These are phyloP conservation scores for Pythium plurisporium DNA, from an alignment of 352 stramenopile species.

Conservation along the genomic window DNA sequence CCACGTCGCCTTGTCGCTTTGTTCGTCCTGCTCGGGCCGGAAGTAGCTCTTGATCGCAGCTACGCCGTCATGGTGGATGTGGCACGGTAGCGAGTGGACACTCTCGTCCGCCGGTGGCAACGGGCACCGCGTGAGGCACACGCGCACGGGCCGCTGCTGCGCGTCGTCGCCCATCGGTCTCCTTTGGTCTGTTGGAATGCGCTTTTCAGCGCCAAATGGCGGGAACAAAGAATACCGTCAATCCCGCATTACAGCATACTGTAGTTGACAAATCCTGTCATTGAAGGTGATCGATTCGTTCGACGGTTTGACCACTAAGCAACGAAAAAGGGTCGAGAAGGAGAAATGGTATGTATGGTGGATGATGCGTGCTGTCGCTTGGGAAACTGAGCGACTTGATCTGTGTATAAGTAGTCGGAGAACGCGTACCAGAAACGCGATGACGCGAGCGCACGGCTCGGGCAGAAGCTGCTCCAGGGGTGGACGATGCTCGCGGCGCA, in stretches of 20 bases:
- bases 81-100: slow-evolving; percentile 75
- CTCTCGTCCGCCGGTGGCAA: slow-evolving; percentile 44
- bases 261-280: neutral
- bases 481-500: slow-evolving; percentile 73
- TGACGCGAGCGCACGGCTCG: slow-evolving; percentile 66
- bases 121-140: slow-evolving; percentile 76
- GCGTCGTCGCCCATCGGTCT: slow-evolving; percentile 19
- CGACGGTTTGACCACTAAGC: neutral
- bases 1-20: slow-evolving; percentile 14
- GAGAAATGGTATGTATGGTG: too few species aligned
- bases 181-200: slow-evolving; percentile 8
- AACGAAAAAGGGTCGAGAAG: too few species aligned
- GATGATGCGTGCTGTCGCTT: too few species aligned
- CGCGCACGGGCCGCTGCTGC: slow-evolving; percentile 24
- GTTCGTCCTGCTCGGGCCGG: slow-evolving; percentile 32
- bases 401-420: too few species aligned
- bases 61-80: slow-evolving; percentile 59
- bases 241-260: slow-evolving; percentile 1
- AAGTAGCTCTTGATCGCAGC: slow-evolving; percentile 78
- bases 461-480: slow-evolving; percentile 81
- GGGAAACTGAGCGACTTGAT: too few species aligned
- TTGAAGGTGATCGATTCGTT: too few species aligned
- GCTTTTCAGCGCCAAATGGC: slow-evolving; percentile 2
- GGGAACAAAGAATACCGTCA: slow-evolving; percentile 3
- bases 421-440: slow-evolving; percentile 69